Conservation (phyloP, 2,329 filamentous ascomycete genomes). For the Elsinoe fawcettii region DNA sequence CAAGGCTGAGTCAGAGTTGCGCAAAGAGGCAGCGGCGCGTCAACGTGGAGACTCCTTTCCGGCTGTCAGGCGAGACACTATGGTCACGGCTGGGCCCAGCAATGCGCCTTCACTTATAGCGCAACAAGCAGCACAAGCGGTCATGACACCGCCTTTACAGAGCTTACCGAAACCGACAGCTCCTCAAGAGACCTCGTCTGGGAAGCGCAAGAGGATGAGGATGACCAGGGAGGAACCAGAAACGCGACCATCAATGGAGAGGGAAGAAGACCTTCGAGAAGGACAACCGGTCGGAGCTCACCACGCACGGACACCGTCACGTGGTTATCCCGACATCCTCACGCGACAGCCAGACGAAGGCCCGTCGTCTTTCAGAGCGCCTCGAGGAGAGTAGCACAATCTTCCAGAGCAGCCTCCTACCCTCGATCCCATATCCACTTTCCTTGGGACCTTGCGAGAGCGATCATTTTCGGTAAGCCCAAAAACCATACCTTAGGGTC, state of each 20-base stretch:
- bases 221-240: slow-evolving; percentile 1
- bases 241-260: background rate
- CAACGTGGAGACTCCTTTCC: slow-evolving; percentile 34
- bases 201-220: slow-evolving; percentile 11
- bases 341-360: slow-evolving; percentile 8
- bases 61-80: slow-evolving; percentile 19
- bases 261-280: background rate
- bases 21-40: slow-evolving; percentile 35
- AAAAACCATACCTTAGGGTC: background rate
- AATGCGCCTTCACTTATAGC: slow-evolving; percentile 2
- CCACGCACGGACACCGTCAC: slow-evolving; percentile 7
- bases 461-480: background rate
- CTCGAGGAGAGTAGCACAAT: slow-evolving; percentile 1
- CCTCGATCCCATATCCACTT: background rate
- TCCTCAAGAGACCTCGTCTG: slow-evolving; percentile 11
- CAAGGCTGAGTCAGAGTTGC: slow-evolving; percentile 40
- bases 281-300: background rate
- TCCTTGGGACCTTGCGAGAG: background rate
- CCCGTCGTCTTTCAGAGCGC: slow-evolving; percentile 7
- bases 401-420: background rate
- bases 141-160: slow-evolving; percentile 6
- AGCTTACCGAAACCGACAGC: background rate
- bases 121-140: slow-evolving; percentile 13
- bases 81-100: slow-evolving; percentile 7
- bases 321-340: slow-evolving; percentile 12